These are phyloP conservation scores for Tolypocladium guangdongense DNA, from an alignment of 2,329 filamentous ascomycete genomes.

Conservation along the genomic window DNA sequence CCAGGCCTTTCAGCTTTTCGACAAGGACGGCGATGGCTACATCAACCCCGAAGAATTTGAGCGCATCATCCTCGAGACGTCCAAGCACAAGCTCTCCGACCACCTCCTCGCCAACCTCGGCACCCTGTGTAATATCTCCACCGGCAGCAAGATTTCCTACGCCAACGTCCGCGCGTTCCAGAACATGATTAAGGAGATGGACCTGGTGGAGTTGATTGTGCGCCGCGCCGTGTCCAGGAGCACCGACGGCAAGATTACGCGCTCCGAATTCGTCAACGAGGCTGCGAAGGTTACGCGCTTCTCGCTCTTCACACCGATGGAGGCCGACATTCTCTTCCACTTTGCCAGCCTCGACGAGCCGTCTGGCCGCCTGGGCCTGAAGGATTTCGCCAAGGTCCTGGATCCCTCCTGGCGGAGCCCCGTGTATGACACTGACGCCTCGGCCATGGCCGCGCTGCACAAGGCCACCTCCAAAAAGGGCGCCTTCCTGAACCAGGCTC, in stretches of 20 bases:
- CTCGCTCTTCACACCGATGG: constrained; percentile 95
- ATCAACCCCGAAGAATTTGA: constrained; percentile 95
- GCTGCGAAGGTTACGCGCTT: constrained; percentile 85
- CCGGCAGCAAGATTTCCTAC: constrained; percentile 89
- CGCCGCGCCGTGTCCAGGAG: constrained; percentile 78
- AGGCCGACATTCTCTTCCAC: constrained; percentile 96
- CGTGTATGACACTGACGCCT: constrained; percentile 38
- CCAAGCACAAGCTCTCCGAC: constrained; percentile 93
- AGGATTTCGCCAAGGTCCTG: constrained; percentile 88
- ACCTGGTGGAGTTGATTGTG: constrained; percentile 88
- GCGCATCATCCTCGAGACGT: constrained; percentile 88
- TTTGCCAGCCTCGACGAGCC: constrained; percentile 89
- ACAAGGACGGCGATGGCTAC: constrained; percentile 85
- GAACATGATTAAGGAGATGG: constrained; percentile 97
- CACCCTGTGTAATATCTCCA: constrained; percentile 88
- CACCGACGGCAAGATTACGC: constrained; percentile 82
- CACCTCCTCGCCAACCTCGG: constrained; percentile 85
- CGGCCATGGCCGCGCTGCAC: constrained; percentile 21
- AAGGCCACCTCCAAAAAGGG: constrained; percentile 17
- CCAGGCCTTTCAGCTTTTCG: constrained; percentile 87
- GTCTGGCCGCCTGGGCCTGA: constrained; percentile 69
- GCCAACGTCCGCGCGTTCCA: constrained; percentile 96
- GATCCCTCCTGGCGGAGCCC: constrained; percentile 81
- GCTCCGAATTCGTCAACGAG: constrained; percentile 89
- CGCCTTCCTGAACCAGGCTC: constrained; percentile 45